A percentile compares a stretch with the other conserved stretches of the same genome.
phyloP scores from a whole-genome alignment of 2,329 filamentous ascomycete genomes.

The Epichloe baconii region DNA sequence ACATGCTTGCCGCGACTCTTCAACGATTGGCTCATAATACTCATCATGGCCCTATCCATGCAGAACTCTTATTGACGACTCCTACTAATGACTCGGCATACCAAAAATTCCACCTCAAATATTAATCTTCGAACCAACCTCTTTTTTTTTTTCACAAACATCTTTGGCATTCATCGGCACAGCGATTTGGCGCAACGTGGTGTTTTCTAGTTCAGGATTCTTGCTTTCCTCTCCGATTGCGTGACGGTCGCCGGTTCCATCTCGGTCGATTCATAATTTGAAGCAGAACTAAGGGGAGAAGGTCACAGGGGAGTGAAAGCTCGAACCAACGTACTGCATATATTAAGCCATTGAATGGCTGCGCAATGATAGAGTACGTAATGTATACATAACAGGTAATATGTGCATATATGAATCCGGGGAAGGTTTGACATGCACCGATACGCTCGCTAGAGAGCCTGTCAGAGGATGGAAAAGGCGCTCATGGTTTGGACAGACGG shows the following conservation, averaged over 20 bases:
- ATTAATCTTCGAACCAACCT: constrained; percentile 20
- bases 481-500: constrained; percentile 6
- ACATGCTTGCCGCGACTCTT: not conserved
- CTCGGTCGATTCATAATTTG: constrained; percentile 2
- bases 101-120: constrained; percentile 4
- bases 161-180: constrained; percentile 29
- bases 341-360: constrained; percentile 14
- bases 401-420: constrained; percentile 18
- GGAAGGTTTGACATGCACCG: constrained; percentile 14
- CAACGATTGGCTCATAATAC: constrained; percentile 2
- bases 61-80: constrained; percentile 1
- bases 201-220: constrained; percentile 11
- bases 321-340: constrained; percentile 16
- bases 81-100: constrained; percentile 15
- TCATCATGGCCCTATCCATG: constrained; percentile 4
- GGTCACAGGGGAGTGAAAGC: not conserved
- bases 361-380: constrained; percentile 24
- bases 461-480: constrained; percentile 11
- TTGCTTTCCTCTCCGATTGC: not conserved
- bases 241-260: not conserved
- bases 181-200: constrained; percentile 26
- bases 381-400: constrained; percentile 28
- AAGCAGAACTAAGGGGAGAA: constrained; percentile 13
- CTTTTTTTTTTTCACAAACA: constrained; percentile 13
- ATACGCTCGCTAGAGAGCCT: constrained; percentile 20